phyloP scores from a whole-genome alignment of 2,329 filamentous ascomycete species.

The Penicillium psychrosexuale region DNA sequence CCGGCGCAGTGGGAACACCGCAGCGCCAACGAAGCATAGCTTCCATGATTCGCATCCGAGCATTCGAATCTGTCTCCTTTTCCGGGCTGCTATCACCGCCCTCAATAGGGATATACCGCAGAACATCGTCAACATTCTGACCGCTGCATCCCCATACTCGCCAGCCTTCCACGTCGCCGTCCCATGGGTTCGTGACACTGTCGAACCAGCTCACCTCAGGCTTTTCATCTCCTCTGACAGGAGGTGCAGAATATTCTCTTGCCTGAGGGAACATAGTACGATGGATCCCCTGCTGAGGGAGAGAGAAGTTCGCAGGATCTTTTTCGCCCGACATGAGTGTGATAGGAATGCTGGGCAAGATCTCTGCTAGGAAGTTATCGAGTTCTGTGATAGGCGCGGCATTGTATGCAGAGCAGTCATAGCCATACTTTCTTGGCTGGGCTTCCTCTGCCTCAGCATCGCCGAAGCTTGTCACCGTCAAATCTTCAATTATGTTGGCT shows the following conservation, averaged over 20 bases:
- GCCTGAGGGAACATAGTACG: conserved; percentile 81
- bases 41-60: conserved; percentile 86
- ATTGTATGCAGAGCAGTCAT: conserved; percentile 87
- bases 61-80: conserved; percentile 52
- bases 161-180: conserved; percentile 87
- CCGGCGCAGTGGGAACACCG: conserved; percentile 87
- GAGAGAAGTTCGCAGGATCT: conserved; percentile 84
- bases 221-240: conserved; percentile 32
- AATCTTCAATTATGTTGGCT: conserved; percentile 34
- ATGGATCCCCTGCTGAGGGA: conserved; percentile 92
- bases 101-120: conserved; percentile 72
- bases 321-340: conserved; percentile 80
- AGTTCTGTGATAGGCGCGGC: conserved; percentile 77
- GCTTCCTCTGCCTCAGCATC: conserved; percentile 45
- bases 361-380: conserved; percentile 74
- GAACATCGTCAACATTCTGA: conserved; percentile 90
- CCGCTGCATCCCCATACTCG: conserved; percentile 81
- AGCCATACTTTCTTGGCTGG: conserved; percentile 79
- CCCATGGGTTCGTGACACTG: conserved; percentile 87
- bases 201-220: conserved; percentile 72
- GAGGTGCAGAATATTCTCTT: conserved; percentile 59
- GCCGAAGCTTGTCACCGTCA: conserved; percentile 41
- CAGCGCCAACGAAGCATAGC: conserved; percentile 90
- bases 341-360: conserved; percentile 82
- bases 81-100: conserved; percentile 27